These are phyloP conservation scores for Epicoccum nigrum DNA, from an alignment of 2,329 filamentous ascomycete species.

Conservation along the genomic window DNA sequence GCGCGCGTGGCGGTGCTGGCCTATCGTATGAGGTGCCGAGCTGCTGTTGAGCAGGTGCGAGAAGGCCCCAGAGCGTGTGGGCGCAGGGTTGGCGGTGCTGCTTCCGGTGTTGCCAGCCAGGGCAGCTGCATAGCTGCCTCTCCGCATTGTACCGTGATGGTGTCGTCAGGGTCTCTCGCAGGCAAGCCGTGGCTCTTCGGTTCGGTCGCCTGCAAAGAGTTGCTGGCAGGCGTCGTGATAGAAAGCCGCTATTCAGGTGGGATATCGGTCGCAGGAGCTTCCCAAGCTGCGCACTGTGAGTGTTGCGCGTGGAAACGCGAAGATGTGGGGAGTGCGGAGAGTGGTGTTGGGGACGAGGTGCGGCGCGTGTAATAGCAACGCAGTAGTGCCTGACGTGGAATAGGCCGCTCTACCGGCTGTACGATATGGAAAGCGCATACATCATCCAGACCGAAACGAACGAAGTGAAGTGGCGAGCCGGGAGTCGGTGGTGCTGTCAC, in stretches of 20 bases:
- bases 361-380: constrained; percentile 17
- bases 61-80: constrained; percentile 53
- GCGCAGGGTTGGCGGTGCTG: constrained; percentile 41
- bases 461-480: constrained; percentile 10
- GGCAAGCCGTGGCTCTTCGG: not conserved
- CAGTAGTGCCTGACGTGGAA: constrained; percentile 23
- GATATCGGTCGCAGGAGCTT: not conserved
- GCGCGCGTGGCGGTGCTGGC: constrained; percentile 44
- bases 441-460: constrained; percentile 28
- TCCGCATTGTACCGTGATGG: constrained; percentile 21
- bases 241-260: not conserved
- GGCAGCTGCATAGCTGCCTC: constrained; percentile 61
- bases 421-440: constrained; percentile 34
- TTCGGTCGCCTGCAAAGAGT: not conserved
- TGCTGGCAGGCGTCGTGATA: not conserved
- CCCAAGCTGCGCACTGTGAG: constrained; percentile 4
- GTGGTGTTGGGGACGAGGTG: constrained; percentile 11
- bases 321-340: constrained; percentile 19
- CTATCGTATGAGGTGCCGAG: constrained; percentile 29
- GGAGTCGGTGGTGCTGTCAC: constrained; percentile 9
- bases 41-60: constrained; percentile 63
- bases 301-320: constrained; percentile 19
- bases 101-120: constrained; percentile 56
- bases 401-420: constrained; percentile 38
- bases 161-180: constrained; percentile 6